Percentiles rank a stretch among this genome's conserved stretches.
Conservation (phyloP, 179 eudicot species). For the Carnegiea gigantea region DNA sequence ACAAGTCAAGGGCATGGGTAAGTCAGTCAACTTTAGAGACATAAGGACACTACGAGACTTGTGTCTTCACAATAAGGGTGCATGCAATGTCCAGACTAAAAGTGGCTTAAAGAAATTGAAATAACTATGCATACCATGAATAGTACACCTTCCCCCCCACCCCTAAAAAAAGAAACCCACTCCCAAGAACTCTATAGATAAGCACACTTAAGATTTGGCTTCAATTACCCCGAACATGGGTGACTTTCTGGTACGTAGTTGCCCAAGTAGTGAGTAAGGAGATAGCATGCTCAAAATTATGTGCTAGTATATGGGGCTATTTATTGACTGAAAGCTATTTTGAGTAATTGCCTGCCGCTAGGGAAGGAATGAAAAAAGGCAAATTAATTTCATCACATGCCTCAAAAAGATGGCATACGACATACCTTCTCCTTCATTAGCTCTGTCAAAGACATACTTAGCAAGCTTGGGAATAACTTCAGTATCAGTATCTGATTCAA, state of each 20-base stretch:
- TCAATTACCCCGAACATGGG: not conserved
- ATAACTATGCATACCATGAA: not conserved
- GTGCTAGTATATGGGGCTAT: not conserved
- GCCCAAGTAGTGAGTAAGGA: not conserved
- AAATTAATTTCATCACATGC: not conserved
- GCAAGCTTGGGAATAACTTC: constrained; percentile 99
- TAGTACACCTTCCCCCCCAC: too few relatives aligned
- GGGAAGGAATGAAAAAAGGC: not conserved
- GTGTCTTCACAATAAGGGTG: too few relatives aligned
- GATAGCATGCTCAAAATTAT: not conserved
- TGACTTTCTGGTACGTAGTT: not conserved
- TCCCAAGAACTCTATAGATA: not conserved
- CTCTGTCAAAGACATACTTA: constrained; percentile 88
- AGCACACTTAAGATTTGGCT: not conserved
- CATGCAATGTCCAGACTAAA: not conserved
- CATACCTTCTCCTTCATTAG: constrained; percentile 66
- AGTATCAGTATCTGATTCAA: constrained; percentile 97
- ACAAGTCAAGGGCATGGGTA: too few relatives aligned
- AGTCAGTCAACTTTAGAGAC: too few relatives aligned
- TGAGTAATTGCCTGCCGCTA: not conserved
- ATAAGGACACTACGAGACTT: too few relatives aligned
- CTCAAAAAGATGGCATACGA: not conserved
- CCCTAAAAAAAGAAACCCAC: not conserved
- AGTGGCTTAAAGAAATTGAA: not conserved
- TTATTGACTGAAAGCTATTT: not conserved